Conservation (phyloP, 805 yeast species). For the Kregervanrija delftensis region DNA sequence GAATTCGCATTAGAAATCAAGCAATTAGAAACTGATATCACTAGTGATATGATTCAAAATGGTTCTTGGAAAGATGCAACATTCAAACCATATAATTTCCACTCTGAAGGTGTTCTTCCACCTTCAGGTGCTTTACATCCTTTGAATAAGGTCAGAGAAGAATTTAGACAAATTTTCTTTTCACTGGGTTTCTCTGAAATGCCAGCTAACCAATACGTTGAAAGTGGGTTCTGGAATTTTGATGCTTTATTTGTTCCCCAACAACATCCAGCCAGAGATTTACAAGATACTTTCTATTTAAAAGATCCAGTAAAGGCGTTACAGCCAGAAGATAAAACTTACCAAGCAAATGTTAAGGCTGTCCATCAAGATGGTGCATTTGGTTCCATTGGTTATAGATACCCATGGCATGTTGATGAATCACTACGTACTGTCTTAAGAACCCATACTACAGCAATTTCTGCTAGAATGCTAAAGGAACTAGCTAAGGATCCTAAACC, state of each 20-base stretch:
- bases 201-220: slow-evolving; percentile 98
- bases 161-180: slow-evolving; percentile 95
- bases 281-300: slow-evolving; percentile 96
- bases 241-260: slow-evolving; percentile 96
- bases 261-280: slow-evolving; percentile 99
- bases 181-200: slow-evolving; percentile 97
- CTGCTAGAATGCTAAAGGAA: slow-evolving; percentile 79
- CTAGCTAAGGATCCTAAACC: slow-evolving; percentile 88
- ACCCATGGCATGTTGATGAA: slow-evolving; percentile 93
- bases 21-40: slow-evolving; percentile 85
- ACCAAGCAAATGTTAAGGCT: slow-evolving; percentile 67
- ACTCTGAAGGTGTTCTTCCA: slow-evolving; percentile 87
- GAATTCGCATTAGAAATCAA: slow-evolving; percentile 78
- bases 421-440: slow-evolving; percentile 87
- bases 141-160: slow-evolving; percentile 92
- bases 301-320: slow-evolving; percentile 85
- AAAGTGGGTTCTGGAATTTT: slow-evolving; percentile 98
- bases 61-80: slow-evolving; percentile 78
- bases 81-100: slow-evolving; percentile 94
- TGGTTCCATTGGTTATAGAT: slow-evolving; percentile 97
- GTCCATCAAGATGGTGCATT: slow-evolving; percentile 88
- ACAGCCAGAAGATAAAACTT: slow-evolving; percentile 73
- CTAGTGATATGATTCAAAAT: slow-evolving; percentile 81
- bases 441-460: slow-evolving; percentile 96
- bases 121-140: slow-evolving; percentile 94